Conservation (phyloP, 1,284 basidiomycete species). For the Apiotrichum veenhuisii region DNA sequence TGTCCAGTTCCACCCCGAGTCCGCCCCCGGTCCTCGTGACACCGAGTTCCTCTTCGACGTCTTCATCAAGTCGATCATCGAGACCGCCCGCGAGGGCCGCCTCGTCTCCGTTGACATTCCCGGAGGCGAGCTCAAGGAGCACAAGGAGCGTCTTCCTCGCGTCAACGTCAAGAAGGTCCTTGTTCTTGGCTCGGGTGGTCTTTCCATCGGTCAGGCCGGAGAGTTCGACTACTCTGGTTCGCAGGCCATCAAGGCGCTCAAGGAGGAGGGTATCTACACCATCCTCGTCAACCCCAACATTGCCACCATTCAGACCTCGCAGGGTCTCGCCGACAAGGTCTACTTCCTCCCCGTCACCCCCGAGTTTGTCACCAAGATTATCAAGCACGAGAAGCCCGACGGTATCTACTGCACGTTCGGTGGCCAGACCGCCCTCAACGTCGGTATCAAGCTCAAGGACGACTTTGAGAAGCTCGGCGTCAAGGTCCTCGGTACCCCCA, state of each 20-base stretch:
- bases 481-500: constrained; percentile 91
- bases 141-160: constrained; percentile 64
- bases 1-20: constrained; percentile 99
- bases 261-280: constrained; percentile 98
- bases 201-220: constrained; percentile 96
- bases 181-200: constrained; percentile 94
- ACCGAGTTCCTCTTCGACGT: constrained; percentile 99
- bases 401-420: constrained; percentile 99
- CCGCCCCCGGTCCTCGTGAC: constrained; percentile 95
- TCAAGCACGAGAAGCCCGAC: constrained; percentile 96
- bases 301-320: constrained; percentile 97
- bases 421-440: constrained; percentile 94
- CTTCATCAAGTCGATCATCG: constrained; percentile 82
- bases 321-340: constrained; percentile 96
- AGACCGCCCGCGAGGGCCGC: constrained; percentile 66
- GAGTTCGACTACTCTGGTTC: constrained; percentile 99
- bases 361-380: constrained; percentile 96
- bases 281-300: constrained; percentile 99
- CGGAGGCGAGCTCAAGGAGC: constrained; percentile 79
- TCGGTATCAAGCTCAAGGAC: constrained; percentile 96
- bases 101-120: constrained; percentile 78
- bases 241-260: constrained; percentile 97
- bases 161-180: constrained; percentile 85
- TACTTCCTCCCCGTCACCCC: constrained; percentile 98
- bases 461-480: constrained; percentile 84